phyloP scores from a whole-genome alignment of 768 basidiomycete genomes.

The Hypsizygus marmoreus region DNA sequence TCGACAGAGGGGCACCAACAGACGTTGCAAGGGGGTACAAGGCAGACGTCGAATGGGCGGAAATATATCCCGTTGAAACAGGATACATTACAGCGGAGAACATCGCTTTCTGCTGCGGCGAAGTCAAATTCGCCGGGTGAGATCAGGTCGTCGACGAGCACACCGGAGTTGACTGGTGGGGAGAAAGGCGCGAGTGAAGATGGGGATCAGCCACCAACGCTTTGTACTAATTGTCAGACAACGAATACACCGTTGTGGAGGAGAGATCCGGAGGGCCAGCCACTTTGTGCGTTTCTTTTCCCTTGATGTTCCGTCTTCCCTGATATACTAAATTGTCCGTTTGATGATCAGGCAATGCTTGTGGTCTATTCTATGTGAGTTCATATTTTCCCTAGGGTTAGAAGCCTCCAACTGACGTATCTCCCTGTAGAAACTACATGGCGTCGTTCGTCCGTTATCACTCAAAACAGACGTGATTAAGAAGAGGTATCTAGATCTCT shows the following conservation, averaged over 20 bases:
- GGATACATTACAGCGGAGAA: slow-evolving; percentile 55
- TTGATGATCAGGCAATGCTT: slow-evolving; percentile 70
- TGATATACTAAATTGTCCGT: slow-evolving; percentile 18
- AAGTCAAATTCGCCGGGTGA: slow-evolving; percentile 33
- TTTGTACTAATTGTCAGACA: slow-evolving; percentile 94
- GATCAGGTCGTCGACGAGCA: slow-evolving; percentile 61
- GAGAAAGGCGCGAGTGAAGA: slow-evolving; percentile 57
- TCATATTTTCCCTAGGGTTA: slow-evolving; percentile 1
- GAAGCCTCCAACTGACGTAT: slow-evolving; percentile 9
- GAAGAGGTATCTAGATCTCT: slow-evolving; percentile 66
- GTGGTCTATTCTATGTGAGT: slow-evolving; percentile 90
- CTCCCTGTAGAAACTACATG: slow-evolving; percentile 88
- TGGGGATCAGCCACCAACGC: slow-evolving; percentile 71
- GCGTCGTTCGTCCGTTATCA: slow-evolving; percentile 90
- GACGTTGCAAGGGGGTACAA: slow-evolving; percentile 20
- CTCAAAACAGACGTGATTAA: slow-evolving; percentile 98
- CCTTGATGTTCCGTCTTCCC: too few species aligned
- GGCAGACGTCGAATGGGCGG: slow-evolving; percentile 38
- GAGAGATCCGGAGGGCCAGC: slow-evolving; percentile 90
- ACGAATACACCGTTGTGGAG: slow-evolving; percentile 95
- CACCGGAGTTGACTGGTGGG: slow-evolving; percentile 57
- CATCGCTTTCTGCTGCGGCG: slow-evolving; percentile 32
- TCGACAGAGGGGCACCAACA: slow-evolving; percentile 53
- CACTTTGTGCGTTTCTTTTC: slow-evolving; percentile 85
- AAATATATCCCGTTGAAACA: slow-evolving; percentile 72